Evolutionary conservation across 108 stramenopile species (phyloP).

Genomic region (Cylindrotheca closterium): DNA sequence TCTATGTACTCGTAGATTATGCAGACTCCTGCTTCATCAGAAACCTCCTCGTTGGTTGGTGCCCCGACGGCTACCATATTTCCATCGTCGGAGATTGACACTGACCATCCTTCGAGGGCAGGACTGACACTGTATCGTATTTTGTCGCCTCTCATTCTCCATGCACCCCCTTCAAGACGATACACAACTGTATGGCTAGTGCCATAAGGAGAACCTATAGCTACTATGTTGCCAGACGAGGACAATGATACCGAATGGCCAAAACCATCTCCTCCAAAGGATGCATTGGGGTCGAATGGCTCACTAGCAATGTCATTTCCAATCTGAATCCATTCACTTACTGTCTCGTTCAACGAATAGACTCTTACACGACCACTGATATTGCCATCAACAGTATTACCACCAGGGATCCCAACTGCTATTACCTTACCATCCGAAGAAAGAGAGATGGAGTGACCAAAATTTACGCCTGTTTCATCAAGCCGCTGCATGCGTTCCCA

Average conservation of each 20-base stretch:
- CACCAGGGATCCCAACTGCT: background rate
- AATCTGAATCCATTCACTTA: background rate
- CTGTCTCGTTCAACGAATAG: background rate
- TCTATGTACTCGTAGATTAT: slow-evolving; percentile 4
- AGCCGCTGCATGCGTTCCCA: background rate
- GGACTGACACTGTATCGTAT: background rate
- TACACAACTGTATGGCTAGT: background rate
- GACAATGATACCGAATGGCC: background rate
- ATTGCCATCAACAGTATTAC: background rate
- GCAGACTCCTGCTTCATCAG: background rate
- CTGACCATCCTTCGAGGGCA: background rate
- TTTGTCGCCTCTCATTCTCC: background rate
- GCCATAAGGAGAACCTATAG: background rate
- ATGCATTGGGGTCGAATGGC: background rate
- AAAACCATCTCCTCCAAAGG: background rate
- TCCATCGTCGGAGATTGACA: slow-evolving; percentile 13
- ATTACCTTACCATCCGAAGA: background rate
- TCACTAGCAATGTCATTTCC: background rate
- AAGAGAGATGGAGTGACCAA: background rate
- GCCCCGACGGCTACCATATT: slow-evolving; percentile 3
- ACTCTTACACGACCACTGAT: background rate
- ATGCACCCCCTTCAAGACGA: background rate
- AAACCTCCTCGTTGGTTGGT: background rate
- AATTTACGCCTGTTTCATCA: background rate
- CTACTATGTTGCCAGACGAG: background rate